Evolutionary conservation across 1,284 basidiomycete species (phyloP).

Genomic region (Rhodotorula sp.): DNA sequence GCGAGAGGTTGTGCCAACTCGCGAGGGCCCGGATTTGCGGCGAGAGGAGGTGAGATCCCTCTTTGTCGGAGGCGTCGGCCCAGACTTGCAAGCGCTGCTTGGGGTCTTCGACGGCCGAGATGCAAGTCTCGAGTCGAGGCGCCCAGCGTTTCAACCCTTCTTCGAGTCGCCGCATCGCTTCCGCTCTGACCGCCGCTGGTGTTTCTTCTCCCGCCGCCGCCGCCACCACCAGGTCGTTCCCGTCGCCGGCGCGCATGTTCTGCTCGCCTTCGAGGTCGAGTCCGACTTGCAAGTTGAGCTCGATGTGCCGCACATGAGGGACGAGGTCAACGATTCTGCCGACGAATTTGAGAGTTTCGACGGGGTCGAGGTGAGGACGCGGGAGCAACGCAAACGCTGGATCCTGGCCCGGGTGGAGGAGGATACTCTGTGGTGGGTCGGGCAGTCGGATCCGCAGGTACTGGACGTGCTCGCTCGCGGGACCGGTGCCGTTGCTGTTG

Average conservation of each 20-base stretch:
- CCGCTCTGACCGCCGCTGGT: too few species aligned
- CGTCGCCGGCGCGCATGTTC: too few species aligned
- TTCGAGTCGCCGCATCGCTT: too few species aligned
- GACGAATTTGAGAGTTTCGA: slow-evolving; percentile 3
- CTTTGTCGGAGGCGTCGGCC: not conserved
- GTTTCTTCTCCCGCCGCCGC: too few species aligned
- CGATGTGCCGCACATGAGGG: slow-evolving; percentile 3
- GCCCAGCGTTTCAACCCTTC: not conserved
- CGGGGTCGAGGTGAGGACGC: not conserved
- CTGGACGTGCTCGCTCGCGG: not conserved
- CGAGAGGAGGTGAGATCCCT: too few species aligned
- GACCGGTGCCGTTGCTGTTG: rapidly evolving
- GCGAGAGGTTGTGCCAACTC: slow-evolving; percentile 8
- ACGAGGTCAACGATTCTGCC: not conserved
- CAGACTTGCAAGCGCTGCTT: slow-evolving; percentile 17
- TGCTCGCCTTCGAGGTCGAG: slow-evolving; percentile 5
- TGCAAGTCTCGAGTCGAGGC: slow-evolving; percentile 3
- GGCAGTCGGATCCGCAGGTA: slow-evolving; percentile 8
- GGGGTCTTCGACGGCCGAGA: slow-evolving; percentile 10
- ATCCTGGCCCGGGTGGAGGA: not conserved
- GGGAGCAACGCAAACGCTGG: slow-evolving; percentile 9
- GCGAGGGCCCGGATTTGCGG: slow-evolving; percentile 7
- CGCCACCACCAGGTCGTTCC: too few species aligned
- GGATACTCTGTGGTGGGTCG: not conserved
- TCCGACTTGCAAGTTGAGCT: slow-evolving; percentile 12